A percentile compares a stretch with the other conserved stretches of the same genome.
Conservation (phyloP, 2,329 filamentous ascomycete species). For the Cladophialophora carrionii region DNA sequence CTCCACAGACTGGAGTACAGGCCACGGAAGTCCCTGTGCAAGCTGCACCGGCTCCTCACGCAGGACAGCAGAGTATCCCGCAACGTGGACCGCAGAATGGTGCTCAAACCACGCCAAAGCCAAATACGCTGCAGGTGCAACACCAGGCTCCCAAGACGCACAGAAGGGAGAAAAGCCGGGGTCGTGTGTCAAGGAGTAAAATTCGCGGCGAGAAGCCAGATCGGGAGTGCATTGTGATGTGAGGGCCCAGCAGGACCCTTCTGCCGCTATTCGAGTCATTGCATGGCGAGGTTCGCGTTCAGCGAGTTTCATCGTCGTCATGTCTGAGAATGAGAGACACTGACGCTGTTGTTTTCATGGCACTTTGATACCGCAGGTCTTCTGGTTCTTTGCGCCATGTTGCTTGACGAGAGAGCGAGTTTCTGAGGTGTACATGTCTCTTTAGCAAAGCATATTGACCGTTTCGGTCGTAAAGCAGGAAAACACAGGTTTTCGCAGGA, state of each 20-base stretch:
- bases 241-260: conserved; percentile 16
- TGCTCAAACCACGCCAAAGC: conserved; percentile 8
- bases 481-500: background rate
- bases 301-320: background rate
- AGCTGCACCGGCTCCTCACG: background rate
- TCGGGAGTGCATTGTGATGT: conserved; percentile 52
- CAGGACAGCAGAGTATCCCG: background rate
- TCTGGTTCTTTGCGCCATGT: background rate
- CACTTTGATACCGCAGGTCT: background rate
- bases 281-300: conserved; percentile 1
- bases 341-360: background rate
- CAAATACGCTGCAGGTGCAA: conserved; percentile 14
- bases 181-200: conserved; percentile 34
- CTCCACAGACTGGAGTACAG: conserved; percentile 19
- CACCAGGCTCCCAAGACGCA: conserved; percentile 40
- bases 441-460: background rate
- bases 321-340: background rate
- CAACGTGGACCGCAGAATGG: background rate
- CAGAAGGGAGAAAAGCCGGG: conserved; percentile 44
- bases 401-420: background rate
- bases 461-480: background rate
- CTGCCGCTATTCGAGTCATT: background rate
- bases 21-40: conserved; percentile 20
- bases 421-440: background rate
- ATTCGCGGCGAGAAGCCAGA: conserved; percentile 43